These are phyloP conservation scores for Candida parachauliodes DNA, from an alignment of 805 yeast species.

Conservation along the genomic window DNA sequence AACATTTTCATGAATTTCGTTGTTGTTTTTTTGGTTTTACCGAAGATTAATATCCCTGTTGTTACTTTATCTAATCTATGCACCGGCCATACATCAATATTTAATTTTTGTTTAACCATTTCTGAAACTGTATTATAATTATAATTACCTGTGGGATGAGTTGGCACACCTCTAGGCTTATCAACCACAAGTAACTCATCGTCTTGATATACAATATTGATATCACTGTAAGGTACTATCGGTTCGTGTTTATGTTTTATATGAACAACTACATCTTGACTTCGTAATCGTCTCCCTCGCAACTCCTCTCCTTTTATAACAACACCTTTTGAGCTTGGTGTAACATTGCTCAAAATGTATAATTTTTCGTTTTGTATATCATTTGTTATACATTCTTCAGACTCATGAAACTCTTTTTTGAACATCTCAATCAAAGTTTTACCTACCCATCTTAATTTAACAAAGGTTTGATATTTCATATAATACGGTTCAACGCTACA, in stretches of 20 bases:
- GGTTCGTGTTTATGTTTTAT: conserved; percentile 46
- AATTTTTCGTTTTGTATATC: conserved; percentile 24
- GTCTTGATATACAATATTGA: conserved; percentile 33
- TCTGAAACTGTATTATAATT: conserved; percentile 42
- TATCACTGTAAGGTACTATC: conserved; percentile 21
- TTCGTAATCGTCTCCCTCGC: conserved; percentile 13
- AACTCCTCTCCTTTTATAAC: conserved; percentile 20
- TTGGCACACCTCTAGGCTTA: conserved; percentile 53
- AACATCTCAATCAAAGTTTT: conserved; percentile 28
- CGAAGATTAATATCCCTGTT: conserved; percentile 47
- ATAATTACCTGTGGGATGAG: conserved; percentile 49
- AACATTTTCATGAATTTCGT: conserved; percentile 29
- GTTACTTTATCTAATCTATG: conserved; percentile 53
- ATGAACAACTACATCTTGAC: conserved; percentile 28
- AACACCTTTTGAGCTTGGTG: conserved; percentile 14
- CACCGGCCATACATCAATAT: conserved; percentile 35
- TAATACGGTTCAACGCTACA: conserved; percentile 37
- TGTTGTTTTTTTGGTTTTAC: conserved; percentile 32
- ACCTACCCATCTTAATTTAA: conserved; percentile 38
- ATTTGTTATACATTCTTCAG: conserved; percentile 16
- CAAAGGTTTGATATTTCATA: conserved; percentile 26
- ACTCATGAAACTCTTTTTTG: conserved; percentile 32
- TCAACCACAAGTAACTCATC: conserved; percentile 39
- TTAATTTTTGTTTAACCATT: conserved; percentile 31
- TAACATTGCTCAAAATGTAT: conserved; percentile 22